Conservation (phyloP, 345 rosid species). For the Lepidium didymum region DNA sequence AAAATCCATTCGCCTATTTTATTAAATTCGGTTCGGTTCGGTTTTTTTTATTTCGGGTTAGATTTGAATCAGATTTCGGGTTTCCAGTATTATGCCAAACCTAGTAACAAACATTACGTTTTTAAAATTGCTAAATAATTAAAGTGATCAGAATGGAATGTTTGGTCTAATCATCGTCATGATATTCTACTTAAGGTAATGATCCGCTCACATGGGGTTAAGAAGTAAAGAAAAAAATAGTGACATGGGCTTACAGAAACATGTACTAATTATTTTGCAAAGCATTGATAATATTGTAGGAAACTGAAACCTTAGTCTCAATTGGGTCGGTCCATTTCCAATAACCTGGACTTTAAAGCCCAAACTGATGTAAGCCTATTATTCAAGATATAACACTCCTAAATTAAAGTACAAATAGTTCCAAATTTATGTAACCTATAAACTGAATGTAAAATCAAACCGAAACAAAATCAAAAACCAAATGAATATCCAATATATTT, state of each 20-base stretch:
- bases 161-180: neutral
- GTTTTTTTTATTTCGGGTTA: too few relatives aligned
- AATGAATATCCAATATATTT: too few relatives aligned
- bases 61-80: too few relatives aligned
- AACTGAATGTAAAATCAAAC: too few relatives aligned
- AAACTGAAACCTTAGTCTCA: neutral
- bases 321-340: neutral
- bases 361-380: neutral
- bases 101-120: too few relatives aligned
- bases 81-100: too few relatives aligned
- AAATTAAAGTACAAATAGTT: too few relatives aligned
- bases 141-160: conserved; percentile 2
- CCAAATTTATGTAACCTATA: too few relatives aligned
- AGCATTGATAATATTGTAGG: neutral
- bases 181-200: neutral
- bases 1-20: too few relatives aligned
- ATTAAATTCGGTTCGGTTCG: too few relatives aligned
- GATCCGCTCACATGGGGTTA: conserved; percentile 6
- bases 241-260: neutral
- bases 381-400: neutral
- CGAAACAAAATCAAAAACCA: too few relatives aligned
- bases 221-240: neutral
- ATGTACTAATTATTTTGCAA: conserved; percentile 3
- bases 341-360: neutral
- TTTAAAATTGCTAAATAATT: neutral